Conservation (phyloP, 2,329 filamentous ascomycete genomes). For the Colletotrichum sp. region DNA sequence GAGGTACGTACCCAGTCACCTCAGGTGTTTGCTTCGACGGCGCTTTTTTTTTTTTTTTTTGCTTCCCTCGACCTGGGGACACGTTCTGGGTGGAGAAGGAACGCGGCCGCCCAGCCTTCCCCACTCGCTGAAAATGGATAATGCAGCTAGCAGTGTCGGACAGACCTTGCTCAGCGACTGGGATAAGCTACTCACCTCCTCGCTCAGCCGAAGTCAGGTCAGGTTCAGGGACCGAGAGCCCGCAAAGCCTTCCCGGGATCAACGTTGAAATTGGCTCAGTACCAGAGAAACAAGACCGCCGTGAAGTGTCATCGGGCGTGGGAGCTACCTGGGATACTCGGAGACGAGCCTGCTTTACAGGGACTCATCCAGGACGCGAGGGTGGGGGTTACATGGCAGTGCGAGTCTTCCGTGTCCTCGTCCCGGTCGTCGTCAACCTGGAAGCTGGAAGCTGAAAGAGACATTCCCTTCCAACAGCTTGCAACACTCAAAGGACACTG, state of each 20-base stretch:
- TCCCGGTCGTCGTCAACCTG: background rate
- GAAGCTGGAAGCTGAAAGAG: background rate
- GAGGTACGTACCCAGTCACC: background rate
- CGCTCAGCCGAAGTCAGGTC: background rate
- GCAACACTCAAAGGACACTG: background rate
- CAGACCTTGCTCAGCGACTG: background rate
- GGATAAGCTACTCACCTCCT: conserved; percentile 10
- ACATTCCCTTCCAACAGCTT: background rate
- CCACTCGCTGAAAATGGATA: background rate
- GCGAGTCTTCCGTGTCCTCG: background rate
- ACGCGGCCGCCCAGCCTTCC: conserved; percentile 2
- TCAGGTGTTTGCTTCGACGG: background rate
- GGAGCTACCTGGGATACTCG: background rate
- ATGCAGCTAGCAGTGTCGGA: background rate
- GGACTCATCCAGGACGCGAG: background rate
- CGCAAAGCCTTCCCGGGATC: background rate
- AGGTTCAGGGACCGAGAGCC: background rate
- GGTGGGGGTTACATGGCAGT: background rate
- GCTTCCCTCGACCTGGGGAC: background rate
- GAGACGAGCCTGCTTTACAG: background rate
- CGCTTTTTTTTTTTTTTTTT: background rate
- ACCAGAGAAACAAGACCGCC: background rate
- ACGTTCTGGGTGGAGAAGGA: conserved; percentile 6
- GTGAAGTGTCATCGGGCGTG: background rate
- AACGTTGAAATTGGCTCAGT: background rate